Conservation (phyloP, 192 early-diverging fungal genomes). For the Entomortierella lignicola region DNA sequence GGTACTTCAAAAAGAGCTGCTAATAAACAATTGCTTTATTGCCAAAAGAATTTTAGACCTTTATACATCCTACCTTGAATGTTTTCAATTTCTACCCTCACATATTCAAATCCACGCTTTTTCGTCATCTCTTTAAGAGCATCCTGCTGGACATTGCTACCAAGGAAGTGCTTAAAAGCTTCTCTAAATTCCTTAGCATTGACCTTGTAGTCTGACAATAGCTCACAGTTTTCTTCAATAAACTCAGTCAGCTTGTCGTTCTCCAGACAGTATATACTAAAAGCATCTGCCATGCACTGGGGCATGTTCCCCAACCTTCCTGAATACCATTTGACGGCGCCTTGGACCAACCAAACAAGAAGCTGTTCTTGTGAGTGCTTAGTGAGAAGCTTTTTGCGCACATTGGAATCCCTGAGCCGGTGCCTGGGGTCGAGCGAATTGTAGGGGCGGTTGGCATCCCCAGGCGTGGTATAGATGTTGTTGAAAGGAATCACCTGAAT, state of each 20-base stretch:
- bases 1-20: too few species aligned
- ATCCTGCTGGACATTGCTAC: not conserved
- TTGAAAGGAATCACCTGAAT: not conserved
- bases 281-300: not conserved
- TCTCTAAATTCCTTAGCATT: not conserved
- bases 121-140: not conserved
- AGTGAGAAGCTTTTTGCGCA: not conserved
- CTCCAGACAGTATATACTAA: not conserved
- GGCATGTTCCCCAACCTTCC: not conserved
- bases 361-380: not conserved
- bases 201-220: not conserved
- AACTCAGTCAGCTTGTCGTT: not conserved
- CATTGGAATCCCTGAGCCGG: not conserved
- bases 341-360: not conserved
- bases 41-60: too few species aligned
- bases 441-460: not conserved
- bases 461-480: not conserved
- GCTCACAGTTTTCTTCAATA: not conserved
- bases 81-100: too few species aligned
- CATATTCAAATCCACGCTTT: not conserved
- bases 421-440: not conserved
- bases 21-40: too few species aligned
- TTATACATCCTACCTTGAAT: too few species aligned
- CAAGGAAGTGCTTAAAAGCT: not conserved
- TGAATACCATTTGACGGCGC: not conserved